Base-by-base conservation (phyloP, 495 filamentous ascomycete species). In the Letharia lupina region DNA sequence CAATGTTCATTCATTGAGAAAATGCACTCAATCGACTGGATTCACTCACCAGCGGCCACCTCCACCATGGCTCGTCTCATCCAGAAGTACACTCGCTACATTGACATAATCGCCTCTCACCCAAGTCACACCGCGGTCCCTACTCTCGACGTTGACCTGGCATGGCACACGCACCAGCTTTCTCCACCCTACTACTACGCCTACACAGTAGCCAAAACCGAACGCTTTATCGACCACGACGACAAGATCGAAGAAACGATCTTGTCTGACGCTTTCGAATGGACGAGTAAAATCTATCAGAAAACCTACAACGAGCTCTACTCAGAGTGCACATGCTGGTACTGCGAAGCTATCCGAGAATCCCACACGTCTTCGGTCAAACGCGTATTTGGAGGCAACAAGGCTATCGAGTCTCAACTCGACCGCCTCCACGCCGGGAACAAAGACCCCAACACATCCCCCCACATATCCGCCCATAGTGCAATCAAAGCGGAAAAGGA, bases 291-390 rank as follows among this genome's bases (percentile, higher is more conserved):
- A 69, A 75, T 71, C 15, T 96, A 91, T 73, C 80, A 87, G 69
- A 83, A 86, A 44, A 67, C 73, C 48, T 78, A 75, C 23, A 86
- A 80, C 70, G 82, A 87, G 65, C 81, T 89, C 37, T 96, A 94
- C 74, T 87, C 83, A 40, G 88, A 90, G 74, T 96, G 91, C 72
- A 91, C 86, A 6, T 96, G 91, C 76, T 96, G 91, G 90, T 93
- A 91, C 73, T 96, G 91, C 77, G 91, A 94, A 79, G 84, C 87
- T 31, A 84, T 89, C 67, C 86, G 91, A 16, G 83, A 84, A 45
- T 64, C 70, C 59, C 84, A 89, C 73, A 78, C 81, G 42, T 83
- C 81, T 31, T 66, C 74, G 52, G 45, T 78, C 44, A 68, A 75
- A 15, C 67, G 69, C 65, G 39, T 66, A 70, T 48, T 70, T 66